A percentile compares a stretch with the other conserved stretches of the same genome.
These are phyloP conservation scores for Beauveria pseudobassiana DNA, from an alignment of 2,329 filamentous ascomycete genomes.

Conservation along the genomic window DNA sequence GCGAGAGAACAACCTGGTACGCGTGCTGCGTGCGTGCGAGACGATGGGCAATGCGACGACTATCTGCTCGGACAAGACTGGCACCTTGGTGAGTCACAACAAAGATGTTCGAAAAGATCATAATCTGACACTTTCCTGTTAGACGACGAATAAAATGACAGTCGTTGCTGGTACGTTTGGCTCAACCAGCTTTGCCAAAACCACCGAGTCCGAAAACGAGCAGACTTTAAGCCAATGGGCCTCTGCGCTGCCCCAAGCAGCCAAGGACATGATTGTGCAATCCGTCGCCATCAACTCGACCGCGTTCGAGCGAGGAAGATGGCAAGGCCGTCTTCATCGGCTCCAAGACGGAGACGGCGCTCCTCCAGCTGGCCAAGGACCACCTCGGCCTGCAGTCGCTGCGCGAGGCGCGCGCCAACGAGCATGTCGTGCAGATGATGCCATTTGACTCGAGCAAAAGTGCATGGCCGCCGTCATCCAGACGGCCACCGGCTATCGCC, in stretches of 20 bases:
- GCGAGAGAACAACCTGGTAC: slow-evolving; percentile 63
- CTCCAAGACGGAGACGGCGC: slow-evolving; percentile 50
- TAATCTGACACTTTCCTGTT: not conserved
- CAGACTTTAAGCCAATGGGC: slow-evolving; percentile 15
- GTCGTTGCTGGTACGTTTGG: slow-evolving; percentile 64
- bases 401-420: slow-evolving; percentile 37
- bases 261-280: slow-evolving; percentile 31
- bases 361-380: slow-evolving; percentile 42
- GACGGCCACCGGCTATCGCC: slow-evolving; percentile 35
- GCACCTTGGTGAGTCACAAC: slow-evolving; percentile 20
- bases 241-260: slow-evolving; percentile 15
- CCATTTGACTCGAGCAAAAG: slow-evolving; percentile 49
- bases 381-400: slow-evolving; percentile 42
- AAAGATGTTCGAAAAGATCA: accelerated
- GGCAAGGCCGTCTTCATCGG: slow-evolving; percentile 41
- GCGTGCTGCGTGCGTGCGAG: slow-evolving; percentile 60
- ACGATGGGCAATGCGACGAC: slow-evolving; percentile 68
- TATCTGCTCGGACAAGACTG: slow-evolving; percentile 61
- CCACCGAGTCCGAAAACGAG: slow-evolving; percentile 18
- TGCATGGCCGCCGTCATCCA: slow-evolving; percentile 50
- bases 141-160: slow-evolving; percentile 61
- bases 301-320: slow-evolving; percentile 43
- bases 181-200: slow-evolving; percentile 27
- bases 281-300: slow-evolving; percentile 50
- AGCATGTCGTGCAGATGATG: slow-evolving; percentile 41